Base-by-base conservation (phyloP, 192 early-diverging fungal genomes). In the Coemansia sp. region DNA sequence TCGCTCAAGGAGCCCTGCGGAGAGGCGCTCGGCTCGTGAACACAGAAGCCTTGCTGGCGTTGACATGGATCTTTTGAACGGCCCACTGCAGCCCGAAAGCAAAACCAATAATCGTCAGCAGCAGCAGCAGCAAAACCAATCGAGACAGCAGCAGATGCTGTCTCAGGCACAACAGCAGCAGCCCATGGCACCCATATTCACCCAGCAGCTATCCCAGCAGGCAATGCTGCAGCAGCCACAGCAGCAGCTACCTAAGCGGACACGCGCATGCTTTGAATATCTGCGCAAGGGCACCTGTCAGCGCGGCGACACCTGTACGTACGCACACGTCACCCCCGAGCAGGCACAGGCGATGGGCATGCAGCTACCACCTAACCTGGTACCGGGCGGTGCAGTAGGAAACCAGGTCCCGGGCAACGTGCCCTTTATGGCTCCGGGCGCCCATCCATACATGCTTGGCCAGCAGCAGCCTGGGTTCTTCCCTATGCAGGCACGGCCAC, bases 241-340 rank as follows among this genome's bases (percentile, higher is more conserved):
- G 13, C 65, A 50, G 41, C 38, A 52, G 42, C 40, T 17, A 25
- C 44, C 25, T 37, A 57, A 42, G 42, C 61, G 32, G 26, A 13
- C 13, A 19, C 45, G 45, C 11, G 27, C 69, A 13, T 72, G 69
- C 53, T 72, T 56, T 26, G 69, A 72, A 43, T 72, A 57, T 50
- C 11, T 72, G 34, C 69, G 69, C 30, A 45, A 44, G 33, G 69
- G 69, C 40, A 26, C n/a, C n/a, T 72, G 69, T 45, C 57, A 60
- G 58, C 69, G 69, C 20, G 69, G 62, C 48, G 60, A 65, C 39
- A 10, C 26, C 3, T 72, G 69, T 46, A 50, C 24, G 13, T 72
- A 47, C 23, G 58, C 55, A 0, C 69, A 72, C 24, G 58, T 61
- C 9, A 60, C 58, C 0, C 28, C 18, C 1, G 68, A 64, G 43